These are phyloP conservation scores for Termitomyces sp. DNA, from an alignment of 1,284 basidiomycete species.

Conservation along the genomic window DNA sequence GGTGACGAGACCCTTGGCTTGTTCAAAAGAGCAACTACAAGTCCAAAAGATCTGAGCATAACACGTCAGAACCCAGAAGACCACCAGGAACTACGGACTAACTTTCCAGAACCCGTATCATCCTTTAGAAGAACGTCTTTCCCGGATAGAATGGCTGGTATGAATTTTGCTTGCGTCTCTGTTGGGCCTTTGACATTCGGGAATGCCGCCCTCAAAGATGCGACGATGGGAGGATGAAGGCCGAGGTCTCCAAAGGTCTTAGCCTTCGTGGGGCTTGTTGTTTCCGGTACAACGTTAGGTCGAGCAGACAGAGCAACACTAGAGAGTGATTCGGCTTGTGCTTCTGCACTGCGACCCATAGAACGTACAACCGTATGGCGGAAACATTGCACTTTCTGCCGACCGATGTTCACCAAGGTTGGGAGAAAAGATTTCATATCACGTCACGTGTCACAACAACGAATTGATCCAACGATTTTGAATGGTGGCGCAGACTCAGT, in stretches of 20 bases:
- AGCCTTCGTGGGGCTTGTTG: not conserved
- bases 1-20: conserved; percentile 35
- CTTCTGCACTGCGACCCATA: conserved; percentile 17
- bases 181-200: conserved; percentile 58
- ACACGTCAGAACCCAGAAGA: conserved; percentile 5
- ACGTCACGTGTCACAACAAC: conserved; percentile 19
- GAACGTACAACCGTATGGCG: conserved; percentile 15
- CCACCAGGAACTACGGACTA: conserved; percentile 14
- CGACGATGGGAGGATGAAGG: conserved; percentile 40
- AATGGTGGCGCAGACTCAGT: not conserved
- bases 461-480: not conserved
- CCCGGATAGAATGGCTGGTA: conserved; percentile 52
- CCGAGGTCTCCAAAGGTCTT: conserved; percentile 46
- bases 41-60: conserved; percentile 54
- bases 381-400: conserved; percentile 13
- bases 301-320: not conserved
- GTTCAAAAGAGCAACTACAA: conserved; percentile 59
- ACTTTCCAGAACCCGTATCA: conserved; percentile 75
- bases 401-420: conserved; percentile 14
- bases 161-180: conserved; percentile 50
- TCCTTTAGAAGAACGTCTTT: conserved; percentile 65
- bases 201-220: conserved; percentile 52
- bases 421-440: conserved; percentile 26
- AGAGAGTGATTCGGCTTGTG: conserved; percentile 10
- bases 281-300: not conserved